A percentile compares a stretch with the other conserved stretches of the same genome.
phyloP scores from a whole-genome alignment of 306 rosid species.

The Clitoria ternatea region DNA sequence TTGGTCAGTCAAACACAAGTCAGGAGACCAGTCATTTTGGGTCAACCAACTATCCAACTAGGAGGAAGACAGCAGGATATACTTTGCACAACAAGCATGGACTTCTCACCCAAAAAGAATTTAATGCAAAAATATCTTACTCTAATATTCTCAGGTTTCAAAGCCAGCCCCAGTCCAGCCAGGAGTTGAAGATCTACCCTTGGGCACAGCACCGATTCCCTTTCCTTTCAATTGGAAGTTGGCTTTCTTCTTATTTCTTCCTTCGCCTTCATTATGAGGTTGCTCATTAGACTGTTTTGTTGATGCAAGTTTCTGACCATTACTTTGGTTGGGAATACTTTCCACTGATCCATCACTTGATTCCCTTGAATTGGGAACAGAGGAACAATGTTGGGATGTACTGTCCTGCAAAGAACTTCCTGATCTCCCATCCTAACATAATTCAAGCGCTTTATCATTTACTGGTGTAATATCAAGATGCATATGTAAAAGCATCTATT shows the following conservation, averaged over 20 bases:
- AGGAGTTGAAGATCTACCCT: constrained; percentile 64
- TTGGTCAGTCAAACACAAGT: too few species aligned
- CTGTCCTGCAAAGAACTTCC: constrained; percentile 36
- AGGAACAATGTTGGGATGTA: constrained; percentile 37
- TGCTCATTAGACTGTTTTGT: constrained; percentile 45
- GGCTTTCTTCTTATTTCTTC: constrained; percentile 64
- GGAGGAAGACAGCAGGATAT: constrained; percentile 20
- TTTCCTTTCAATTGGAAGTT: constrained; percentile 74
- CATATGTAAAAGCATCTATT: constrained; percentile 11
- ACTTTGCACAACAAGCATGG: constrained; percentile 17
- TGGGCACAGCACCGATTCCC: constrained; percentile 78
- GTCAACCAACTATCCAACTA: not conserved
- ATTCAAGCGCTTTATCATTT: constrained; percentile 25
- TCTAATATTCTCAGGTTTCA: constrained; percentile 37
- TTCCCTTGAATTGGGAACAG: constrained; percentile 43
- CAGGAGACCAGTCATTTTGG: constrained; percentile 19
- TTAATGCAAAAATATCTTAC: constrained; percentile 13
- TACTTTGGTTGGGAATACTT: constrained; percentile 40
- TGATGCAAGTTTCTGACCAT: constrained; percentile 34
- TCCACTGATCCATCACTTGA: constrained; percentile 32
- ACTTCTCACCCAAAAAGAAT: constrained; percentile 20
- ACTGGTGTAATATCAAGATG: not conserved
- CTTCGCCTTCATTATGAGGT: constrained; percentile 53
- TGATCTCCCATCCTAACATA: constrained; percentile 53
- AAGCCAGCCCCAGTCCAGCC: constrained; percentile 97